Evolutionary conservation across 2,329 filamentous ascomycete species (phyloP), one percentile per base, ranked within the genome.

Genomic region (Periconia sp.): DNA sequence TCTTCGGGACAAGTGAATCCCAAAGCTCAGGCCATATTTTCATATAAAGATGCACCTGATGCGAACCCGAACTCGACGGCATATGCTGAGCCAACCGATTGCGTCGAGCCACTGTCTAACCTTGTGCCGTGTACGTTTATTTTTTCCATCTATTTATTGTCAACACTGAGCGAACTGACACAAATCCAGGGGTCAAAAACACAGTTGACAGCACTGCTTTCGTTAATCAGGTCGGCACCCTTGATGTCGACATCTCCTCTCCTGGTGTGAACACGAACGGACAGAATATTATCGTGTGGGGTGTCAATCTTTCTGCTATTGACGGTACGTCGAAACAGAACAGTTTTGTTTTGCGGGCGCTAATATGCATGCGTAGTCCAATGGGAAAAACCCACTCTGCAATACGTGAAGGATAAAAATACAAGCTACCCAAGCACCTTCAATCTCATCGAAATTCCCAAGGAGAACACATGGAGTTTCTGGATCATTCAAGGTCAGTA

Each of bases 341-440:
- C 11, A n/a, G n/a, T 37, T 37, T 37, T n/a, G 33, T 37, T 3
- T 37, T 3, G 13, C 33, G 3, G 3, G 33, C 33, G 33, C 33
- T 37, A n/a, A 37, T 37, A 13, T 14, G 33, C 13, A 37, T 37
- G 15, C 23, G 5, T 11, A 37, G 70, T 78, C 19, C 60, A 69
- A 31, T 79, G 76, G 76, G 64, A 71, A 35, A 66, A 71, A 19
- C 77, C 77, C 5, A 80, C 77, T 0, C 50, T 78, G 7, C 58
- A 75, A 49, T 78, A 78, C 52, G 64, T 79, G 47, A 66, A 74
- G 40, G 63, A 74, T 18, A 62, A 65, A 35, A 76, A 79, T 62
- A 73, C 70, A 31, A 73, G 56, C 62, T 80, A 76, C 53, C 72
- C 76, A 1, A 50, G 47, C 1, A 58, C 58, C 15, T 71, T 73